phyloP scores from a whole-genome alignment of 1,284 basidiomycete genomes.

The Abortiporus biennis region DNA sequence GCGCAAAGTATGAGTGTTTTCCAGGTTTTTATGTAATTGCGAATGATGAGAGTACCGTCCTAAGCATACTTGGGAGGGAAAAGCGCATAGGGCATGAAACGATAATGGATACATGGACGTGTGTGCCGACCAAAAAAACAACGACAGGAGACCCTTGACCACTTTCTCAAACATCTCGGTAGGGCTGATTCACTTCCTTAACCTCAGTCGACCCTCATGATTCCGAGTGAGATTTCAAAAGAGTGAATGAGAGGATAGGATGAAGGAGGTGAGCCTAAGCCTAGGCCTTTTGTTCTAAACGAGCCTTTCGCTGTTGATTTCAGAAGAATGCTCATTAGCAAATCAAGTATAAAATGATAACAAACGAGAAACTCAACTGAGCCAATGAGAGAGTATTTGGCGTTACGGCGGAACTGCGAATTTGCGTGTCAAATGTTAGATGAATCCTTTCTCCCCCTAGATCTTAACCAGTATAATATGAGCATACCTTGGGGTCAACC shows the following conservation, averaged over 20 bases:
- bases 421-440: slow-evolving; percentile 11
- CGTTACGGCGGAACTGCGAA: slow-evolving; percentile 80
- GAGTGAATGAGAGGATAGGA: slow-evolving; percentile 8
- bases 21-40: slow-evolving; percentile 24
- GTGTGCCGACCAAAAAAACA: no score
- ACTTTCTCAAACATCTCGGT: no score
- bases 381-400: slow-evolving; percentile 70
- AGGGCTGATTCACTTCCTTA: no score
- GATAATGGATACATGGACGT: slow-evolving; percentile 6
- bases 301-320: slow-evolving; percentile 51
- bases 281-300: slow-evolving; percentile 46
- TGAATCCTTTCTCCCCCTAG: slow-evolving; percentile 5
- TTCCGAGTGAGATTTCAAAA: no score
- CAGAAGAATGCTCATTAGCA: slow-evolving; percentile 8
- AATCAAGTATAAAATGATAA: not conserved
- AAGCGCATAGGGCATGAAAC: slow-evolving; percentile 5
- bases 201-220: no score
- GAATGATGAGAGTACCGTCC: slow-evolving; percentile 9
- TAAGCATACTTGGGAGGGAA: slow-evolving; percentile 20
- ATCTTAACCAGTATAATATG: slow-evolving; percentile 2
- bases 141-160: no score
- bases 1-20: slow-evolving; percentile 20
- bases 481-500: slow-evolving; percentile 81
- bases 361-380: slow-evolving; percentile 53
- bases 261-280: slow-evolving; percentile 29